Conservation (phyloP, 2,329 filamentous ascomycete species). For the Fusarium neocosmosporiellum region DNA sequence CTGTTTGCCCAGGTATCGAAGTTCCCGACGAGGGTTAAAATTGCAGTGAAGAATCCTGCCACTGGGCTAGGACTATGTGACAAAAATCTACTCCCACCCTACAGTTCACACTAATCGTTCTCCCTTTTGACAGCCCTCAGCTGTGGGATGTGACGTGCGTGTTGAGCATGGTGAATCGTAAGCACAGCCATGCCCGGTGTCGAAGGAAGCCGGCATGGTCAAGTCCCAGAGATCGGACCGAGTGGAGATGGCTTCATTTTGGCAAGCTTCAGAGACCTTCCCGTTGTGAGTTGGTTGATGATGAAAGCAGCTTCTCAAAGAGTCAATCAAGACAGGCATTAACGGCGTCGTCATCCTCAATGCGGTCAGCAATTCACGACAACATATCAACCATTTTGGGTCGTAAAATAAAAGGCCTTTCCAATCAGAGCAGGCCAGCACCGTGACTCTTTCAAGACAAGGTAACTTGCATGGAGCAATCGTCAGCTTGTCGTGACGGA, state of each 20-base stretch:
- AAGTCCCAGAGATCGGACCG: neutral
- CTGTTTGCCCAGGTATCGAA: no score
- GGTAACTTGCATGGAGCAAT: neutral
- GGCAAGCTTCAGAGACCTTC: neutral
- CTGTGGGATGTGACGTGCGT: neutral
- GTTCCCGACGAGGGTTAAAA: no score
- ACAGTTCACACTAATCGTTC: no score
- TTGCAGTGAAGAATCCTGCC: no score
- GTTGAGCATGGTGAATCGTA: neutral
- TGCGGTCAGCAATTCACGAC: neutral
- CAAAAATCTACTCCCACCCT: no score
- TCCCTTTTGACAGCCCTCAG: no score
- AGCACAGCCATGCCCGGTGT: neutral
- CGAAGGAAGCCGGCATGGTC: neutral
- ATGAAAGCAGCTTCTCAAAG: neutral
- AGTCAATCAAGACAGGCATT: neutral
- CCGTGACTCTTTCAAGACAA: neutral
- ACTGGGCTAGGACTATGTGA: no score
- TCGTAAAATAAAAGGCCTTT: neutral
- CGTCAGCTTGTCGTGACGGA: slow-evolving; percentile 19
- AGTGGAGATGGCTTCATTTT: neutral
- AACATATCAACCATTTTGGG: neutral
- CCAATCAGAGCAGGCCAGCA: neutral
- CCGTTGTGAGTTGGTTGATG: neutral
- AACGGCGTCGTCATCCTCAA: neutral